phyloP scores from a whole-genome alignment of 495 filamentous ascomycete genomes.

The Aspergillus conjunctus region DNA sequence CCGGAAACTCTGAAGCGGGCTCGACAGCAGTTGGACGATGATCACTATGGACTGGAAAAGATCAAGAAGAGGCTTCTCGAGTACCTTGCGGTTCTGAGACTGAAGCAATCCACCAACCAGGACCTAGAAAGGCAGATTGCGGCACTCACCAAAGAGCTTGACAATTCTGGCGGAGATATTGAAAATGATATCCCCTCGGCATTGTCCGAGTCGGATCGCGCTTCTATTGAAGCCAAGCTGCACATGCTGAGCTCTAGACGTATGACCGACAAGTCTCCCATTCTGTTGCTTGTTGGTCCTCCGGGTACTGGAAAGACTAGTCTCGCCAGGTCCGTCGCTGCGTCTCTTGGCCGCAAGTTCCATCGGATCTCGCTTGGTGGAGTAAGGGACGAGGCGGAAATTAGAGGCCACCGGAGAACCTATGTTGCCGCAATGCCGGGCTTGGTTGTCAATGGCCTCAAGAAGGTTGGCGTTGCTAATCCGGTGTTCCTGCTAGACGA shows the following conservation, averaged over 20 bases:
- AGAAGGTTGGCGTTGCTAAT: constrained; percentile 95
- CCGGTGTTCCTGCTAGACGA: constrained; percentile 97
- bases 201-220: constrained; percentile 44
- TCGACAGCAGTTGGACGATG: constrained; percentile 88
- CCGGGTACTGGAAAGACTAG: constrained; percentile 97
- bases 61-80: constrained; percentile 96
- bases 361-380: constrained; percentile 96
- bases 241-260: constrained; percentile 70
- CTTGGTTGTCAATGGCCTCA: constrained; percentile 88
- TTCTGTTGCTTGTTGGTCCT: constrained; percentile 89
- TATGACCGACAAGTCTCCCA: constrained; percentile 93
- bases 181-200: constrained; percentile 36
- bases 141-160: constrained; percentile 61
- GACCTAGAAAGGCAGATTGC: constrained; percentile 77
- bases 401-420: constrained; percentile 91
- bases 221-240: constrained; percentile 59
- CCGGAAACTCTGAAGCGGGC: constrained; percentile 75
- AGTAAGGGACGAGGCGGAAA: constrained; percentile 95
- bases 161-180: constrained; percentile 43
- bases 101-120: constrained; percentile 87
- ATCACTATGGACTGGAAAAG: constrained; percentile 95
- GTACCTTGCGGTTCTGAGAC: constrained; percentile 90
- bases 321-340: constrained; percentile 89
- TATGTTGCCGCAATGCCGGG: constrained; percentile 99
- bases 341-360: constrained; percentile 91